Conservation (phyloP, 2,329 filamentous ascomycete species). For the Paramyrothecium roridum region DNA sequence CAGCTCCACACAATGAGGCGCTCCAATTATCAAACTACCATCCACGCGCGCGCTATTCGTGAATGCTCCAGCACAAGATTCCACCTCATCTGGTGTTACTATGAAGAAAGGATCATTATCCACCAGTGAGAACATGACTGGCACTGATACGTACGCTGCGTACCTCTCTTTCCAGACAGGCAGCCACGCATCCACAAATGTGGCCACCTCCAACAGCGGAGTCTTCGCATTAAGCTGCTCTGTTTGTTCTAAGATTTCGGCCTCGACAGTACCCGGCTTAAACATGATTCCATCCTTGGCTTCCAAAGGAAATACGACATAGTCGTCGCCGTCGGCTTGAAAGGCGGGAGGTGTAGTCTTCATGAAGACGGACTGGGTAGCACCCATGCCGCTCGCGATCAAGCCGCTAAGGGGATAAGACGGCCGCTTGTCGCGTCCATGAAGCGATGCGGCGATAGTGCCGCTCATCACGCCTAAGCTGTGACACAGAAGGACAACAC, state of each 20-base stretch:
- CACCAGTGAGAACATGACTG: constrained; percentile 12
- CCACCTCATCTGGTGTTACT: constrained; percentile 13
- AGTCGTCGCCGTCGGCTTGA: constrained; percentile 4
- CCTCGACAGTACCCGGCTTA: constrained; percentile 11
- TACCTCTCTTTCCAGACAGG: constrained; percentile 13
- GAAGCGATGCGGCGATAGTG: constrained; percentile 10
- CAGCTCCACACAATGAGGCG: constrained; percentile 16
- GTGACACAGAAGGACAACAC: constrained; percentile 13
- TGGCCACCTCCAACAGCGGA: constrained; percentile 11
- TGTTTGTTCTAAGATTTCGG: constrained; percentile 10
- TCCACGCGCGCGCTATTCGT: constrained; percentile 11
- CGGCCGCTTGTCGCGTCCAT: constrained; percentile 1
- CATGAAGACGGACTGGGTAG: constrained; percentile 3
- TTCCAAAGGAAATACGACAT: constrained; percentile 10
- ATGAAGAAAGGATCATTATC: constrained; percentile 13
- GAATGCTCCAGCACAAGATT: constrained; percentile 6
- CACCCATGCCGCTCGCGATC: constrained; percentile 13
- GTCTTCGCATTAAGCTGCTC: constrained; percentile 11
- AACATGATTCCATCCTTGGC: constrained; percentile 14
- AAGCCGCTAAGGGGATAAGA: constrained; percentile 14
- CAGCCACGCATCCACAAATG: constrained; percentile 9
- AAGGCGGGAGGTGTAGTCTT: constrained; percentile 5
- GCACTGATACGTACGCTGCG: constrained; percentile 7
- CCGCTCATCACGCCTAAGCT: constrained; percentile 14
- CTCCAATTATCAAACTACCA: constrained; percentile 10